Conservation (phyloP, 2,329 filamentous ascomycete species). For the Talaromyces sp. region DNA sequence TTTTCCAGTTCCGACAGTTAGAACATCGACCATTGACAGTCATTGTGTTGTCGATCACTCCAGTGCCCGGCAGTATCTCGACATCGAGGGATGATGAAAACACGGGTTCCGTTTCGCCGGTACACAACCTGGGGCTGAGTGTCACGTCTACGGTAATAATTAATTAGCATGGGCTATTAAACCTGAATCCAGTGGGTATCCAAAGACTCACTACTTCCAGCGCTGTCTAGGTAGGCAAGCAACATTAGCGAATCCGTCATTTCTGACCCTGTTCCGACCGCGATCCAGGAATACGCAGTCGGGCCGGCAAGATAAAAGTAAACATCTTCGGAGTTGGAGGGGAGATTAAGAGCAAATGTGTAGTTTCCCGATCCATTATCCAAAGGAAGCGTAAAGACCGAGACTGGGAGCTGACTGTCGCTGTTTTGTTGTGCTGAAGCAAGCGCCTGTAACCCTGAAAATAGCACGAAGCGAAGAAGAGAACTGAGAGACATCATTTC, state of each 20-base stretch:
- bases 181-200: too few relatives aligned
- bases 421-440: neutral
- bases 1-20: slow-evolving; percentile 15
- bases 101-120: slow-evolving; percentile 15
- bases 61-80: slow-evolving; percentile 13
- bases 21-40: slow-evolving; percentile 16
- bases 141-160: slow-evolving; percentile 12
- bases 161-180: too few relatives aligned
- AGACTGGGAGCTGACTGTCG: neutral
- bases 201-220: slow-evolving; percentile 12
- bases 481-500: neutral
- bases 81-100: slow-evolving; percentile 15
- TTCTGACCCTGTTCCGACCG: slow-evolving; percentile 15
- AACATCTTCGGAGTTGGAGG: slow-evolving; percentile 17
- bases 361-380: slow-evolving; percentile 11
- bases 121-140: slow-evolving; percentile 17
- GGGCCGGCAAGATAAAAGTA: slow-evolving; percentile 21
- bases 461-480: neutral
- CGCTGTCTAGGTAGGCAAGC: slow-evolving; percentile 12
- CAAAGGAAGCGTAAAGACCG: slow-evolving; percentile 15
- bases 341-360: slow-evolving; percentile 20
- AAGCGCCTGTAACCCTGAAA: neutral
- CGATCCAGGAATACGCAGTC: slow-evolving; percentile 18
- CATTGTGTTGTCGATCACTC: slow-evolving; percentile 12
- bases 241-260: slow-evolving; percentile 19